These are phyloP conservation scores for Epicoccum sorghinum DNA, from an alignment of 2,329 filamentous ascomycete genomes.

Conservation along the genomic window DNA sequence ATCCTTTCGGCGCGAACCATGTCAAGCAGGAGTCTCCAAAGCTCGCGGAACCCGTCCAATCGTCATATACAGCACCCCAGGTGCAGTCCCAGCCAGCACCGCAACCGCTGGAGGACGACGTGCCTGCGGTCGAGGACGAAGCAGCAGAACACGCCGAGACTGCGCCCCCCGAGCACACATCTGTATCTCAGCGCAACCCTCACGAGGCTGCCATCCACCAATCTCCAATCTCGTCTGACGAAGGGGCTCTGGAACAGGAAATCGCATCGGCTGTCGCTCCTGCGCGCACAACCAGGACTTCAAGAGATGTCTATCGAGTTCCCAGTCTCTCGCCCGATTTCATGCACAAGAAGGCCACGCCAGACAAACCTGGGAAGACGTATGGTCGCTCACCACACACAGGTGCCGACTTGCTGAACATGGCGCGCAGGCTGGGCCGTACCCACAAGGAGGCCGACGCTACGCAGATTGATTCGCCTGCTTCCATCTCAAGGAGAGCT, in stretches of 20 bases:
- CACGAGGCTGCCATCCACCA: slow-evolving; percentile 11
- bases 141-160: neutral
- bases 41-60: slow-evolving; percentile 9
- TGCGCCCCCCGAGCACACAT: neutral
- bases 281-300: neutral
- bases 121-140: neutral
- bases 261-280: neutral
- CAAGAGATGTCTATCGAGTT: slow-evolving; percentile 25
- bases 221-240: slow-evolving; percentile 15
- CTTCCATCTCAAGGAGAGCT: slow-evolving; percentile 9
- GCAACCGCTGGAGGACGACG: neutral
- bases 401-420: slow-evolving; percentile 18
- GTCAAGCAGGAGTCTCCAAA: slow-evolving; percentile 40
- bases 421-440: slow-evolving; percentile 7
- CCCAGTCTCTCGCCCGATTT: slow-evolving; percentile 25
- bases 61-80: neutral
- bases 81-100: neutral
- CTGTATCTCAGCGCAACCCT: neutral
- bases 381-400: slow-evolving; percentile 23
- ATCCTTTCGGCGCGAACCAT: slow-evolving; percentile 19
- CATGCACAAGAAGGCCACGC: slow-evolving; percentile 10
- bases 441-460: neutral
- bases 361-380: slow-evolving; percentile 17
- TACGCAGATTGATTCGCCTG: neutral
- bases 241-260: neutral